These are phyloP conservation scores for Sisymbrium altissimum DNA, from an alignment of 345 rosid species.

Conservation along the genomic window DNA sequence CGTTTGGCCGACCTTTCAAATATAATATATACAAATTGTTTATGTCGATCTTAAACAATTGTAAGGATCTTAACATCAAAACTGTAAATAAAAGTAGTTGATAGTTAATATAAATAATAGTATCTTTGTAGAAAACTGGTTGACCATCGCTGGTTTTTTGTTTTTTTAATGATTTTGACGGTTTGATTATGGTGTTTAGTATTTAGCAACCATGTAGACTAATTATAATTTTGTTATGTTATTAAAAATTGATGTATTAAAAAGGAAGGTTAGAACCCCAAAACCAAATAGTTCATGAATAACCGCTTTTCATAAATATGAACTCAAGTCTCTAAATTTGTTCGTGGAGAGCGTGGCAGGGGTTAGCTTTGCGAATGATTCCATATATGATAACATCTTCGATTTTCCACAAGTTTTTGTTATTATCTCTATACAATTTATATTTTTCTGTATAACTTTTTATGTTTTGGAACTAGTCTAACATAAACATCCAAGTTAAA, in stretches of 20 bases:
- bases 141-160: neutral
- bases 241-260: neutral
- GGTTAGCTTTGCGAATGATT: constrained; percentile 11
- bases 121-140: neutral
- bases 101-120: no score
- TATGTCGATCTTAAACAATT: neutral
- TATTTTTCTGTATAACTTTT: neutral
- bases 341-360: neutral
- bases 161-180: neutral
- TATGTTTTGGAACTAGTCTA: constrained; percentile 16
- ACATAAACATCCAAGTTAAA: constrained; percentile 12
- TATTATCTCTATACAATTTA: neutral
- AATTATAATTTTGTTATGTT: neutral
- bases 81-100: neutral
- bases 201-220: neutral
- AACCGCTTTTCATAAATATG: neutral
- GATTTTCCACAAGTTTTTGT: neutral
- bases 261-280: neutral
- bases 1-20: neutral
- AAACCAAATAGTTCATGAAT: neutral
- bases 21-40: no score
- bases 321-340: neutral
- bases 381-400: constrained; percentile 20
- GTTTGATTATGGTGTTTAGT: neutral
- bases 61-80: neutral